Conservation (phyloP, 805 yeast species). For the Priceomyces medius region DNA sequence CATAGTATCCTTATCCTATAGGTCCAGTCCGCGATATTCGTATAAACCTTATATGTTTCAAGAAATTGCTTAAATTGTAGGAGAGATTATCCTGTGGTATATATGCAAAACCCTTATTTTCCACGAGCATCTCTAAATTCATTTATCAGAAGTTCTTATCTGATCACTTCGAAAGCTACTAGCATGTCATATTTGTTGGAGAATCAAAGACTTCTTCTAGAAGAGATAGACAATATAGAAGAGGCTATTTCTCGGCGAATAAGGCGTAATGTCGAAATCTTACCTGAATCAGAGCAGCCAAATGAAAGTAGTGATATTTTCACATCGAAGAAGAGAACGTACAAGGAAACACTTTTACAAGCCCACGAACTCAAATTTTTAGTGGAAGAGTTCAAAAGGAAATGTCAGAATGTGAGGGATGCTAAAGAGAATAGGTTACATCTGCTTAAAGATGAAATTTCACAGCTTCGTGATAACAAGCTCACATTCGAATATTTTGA, state of each 20-base stretch:
- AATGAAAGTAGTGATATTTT: slow-evolving; percentile 12
- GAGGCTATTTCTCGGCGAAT: slow-evolving; percentile 62
- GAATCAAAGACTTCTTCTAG: slow-evolving; percentile 39
- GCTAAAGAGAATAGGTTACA: slow-evolving; percentile 5
- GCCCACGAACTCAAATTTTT: slow-evolving; percentile 66
- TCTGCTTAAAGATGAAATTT: slow-evolving; percentile 11
- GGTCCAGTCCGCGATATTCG: no score
- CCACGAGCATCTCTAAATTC: no score
- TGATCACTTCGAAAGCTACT: no score
- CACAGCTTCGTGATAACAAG: slow-evolving; percentile 14
- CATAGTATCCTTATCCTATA: no score
- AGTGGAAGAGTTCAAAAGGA: slow-evolving; percentile 42
- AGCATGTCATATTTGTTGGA: slow-evolving; percentile 26
- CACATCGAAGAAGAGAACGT: slow-evolving; percentile 37
- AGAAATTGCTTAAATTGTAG: no score
- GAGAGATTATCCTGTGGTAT: no score
- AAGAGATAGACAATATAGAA: slow-evolving; percentile 74
- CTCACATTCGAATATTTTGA: slow-evolving; percentile 16
- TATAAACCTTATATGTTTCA: no score
- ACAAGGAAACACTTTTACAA: slow-evolving; percentile 54
- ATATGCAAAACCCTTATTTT: no score
- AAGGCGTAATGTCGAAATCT: slow-evolving; percentile 57
- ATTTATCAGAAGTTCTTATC: no score
- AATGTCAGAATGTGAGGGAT: slow-evolving; percentile 10
- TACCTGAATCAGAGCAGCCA: slow-evolving; percentile 22